Base-by-base conservation (phyloP, 306 rosid genomes). In the Castanea crenata region DNA sequence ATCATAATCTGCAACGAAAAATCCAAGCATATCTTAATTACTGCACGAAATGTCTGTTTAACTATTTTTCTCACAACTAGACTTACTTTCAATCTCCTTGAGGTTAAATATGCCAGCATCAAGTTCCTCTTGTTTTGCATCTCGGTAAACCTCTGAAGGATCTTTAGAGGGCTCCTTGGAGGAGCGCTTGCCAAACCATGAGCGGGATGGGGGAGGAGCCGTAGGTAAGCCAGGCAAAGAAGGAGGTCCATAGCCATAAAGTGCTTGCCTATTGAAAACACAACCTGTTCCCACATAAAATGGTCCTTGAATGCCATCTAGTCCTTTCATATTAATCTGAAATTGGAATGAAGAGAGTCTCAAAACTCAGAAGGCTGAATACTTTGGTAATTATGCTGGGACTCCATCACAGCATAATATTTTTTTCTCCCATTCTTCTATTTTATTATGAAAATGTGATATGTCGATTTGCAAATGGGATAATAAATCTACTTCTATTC, bases 291-390 rank as follows among this genome's bases (percentile, higher is more conserved):
- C 99, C 73, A 95, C 99, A 89, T 93, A 95, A 9, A 95, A 85
- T 25, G 99, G 99, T 81, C 99, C 99, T 87, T 95, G 99, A 82
- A 93, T 91, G 56, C 99, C 99, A 88, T 95, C 99, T 44, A 95
- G 90, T 65, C 99, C 99, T 89, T 92, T 95, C 99, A 95, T 95
- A 91, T 95, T 95, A 83, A 93, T 97, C 99, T 95, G 90, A 71
- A 79, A 85, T 56, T 34, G 73, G 27, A 58, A 85, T 69, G 65
- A 61, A 63, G 61, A 71, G 41, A 58, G 31, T 76, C 78, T 73
- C 72, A 76, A 55, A 11, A 31, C 49, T 67, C 49, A 14, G 27
- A 78, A 55, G 74, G 52, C 69, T 77, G 69, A 49, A 31, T 29
- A 15, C 32, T 29, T 0, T 23, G 6, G 44, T 64, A 31, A 64